phyloP scores from a whole-genome alignment of 176 grass and related monocot species.

The Thalia dealbata region DNA sequence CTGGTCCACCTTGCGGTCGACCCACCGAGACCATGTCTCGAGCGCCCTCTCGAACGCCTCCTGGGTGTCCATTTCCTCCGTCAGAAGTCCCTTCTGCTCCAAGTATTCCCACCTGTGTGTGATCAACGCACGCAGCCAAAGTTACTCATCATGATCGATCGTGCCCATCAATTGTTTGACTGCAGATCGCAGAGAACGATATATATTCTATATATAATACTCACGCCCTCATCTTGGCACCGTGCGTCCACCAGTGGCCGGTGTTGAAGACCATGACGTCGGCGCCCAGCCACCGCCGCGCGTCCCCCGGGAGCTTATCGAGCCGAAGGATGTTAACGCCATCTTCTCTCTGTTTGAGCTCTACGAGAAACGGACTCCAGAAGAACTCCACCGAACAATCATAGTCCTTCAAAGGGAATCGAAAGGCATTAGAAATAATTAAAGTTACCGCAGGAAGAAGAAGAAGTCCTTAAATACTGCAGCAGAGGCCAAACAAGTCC shows the following conservation, averaged over 20 bases:
- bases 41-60: conserved; percentile 36
- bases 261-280: conserved; percentile 57
- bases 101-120: conserved; percentile 42
- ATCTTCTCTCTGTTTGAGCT: conserved; percentile 28
- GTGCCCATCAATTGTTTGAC: no score
- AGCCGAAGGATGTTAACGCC: conserved; percentile 32
- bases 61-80: conserved; percentile 22
- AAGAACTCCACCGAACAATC: conserved; percentile 49
- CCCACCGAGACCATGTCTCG: conserved; percentile 37
- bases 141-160: no score
- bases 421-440: no score
- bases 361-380: conserved; percentile 56
- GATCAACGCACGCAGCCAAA: background rate
- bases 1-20: conserved; percentile 25
- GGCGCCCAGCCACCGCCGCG: conserved; percentile 12
- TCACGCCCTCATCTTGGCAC: conserved; percentile 36
- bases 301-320: conserved; percentile 26
- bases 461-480: no score
- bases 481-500: no score
- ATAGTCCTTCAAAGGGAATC: conserved; percentile 22
- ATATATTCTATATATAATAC: background rate
- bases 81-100: conserved; percentile 16
- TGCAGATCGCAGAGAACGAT: no score
- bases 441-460: no score
- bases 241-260: conserved; percentile 67